Evolutionary conservation across 345 rosid species (phyloP), one percentile per base, ranked within the genome.

Genomic region (Mangifera indica): DNA sequence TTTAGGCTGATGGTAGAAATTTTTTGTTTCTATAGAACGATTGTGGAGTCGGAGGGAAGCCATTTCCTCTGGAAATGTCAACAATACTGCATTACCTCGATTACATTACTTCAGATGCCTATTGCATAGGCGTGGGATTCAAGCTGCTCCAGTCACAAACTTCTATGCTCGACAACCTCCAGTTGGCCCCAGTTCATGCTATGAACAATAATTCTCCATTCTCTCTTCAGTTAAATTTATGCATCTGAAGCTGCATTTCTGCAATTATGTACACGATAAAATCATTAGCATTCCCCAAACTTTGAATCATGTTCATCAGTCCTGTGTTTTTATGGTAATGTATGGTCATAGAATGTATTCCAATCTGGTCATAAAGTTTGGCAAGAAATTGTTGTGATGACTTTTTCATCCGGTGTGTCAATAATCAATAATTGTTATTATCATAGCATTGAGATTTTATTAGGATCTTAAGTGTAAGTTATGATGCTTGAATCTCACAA

Each of bases 21-120:
- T 46, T 63, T 44, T 53, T 20, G 57, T 49, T 63, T 51, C 7
- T 51, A 44, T 71, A 95, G 97, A 92, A 78, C 90, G 93, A 61
- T 72, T 95, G 74, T 89, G 97, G 98, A 95, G 97, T 79, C 80
- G 80, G 46, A 78, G 83, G 78, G 91, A 88, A 75, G 74, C 83
- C 11, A 86, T 78, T 69, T 85, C 97, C 1, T 13, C 77, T 0
- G 84, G 80, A 34, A 85, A 85, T 55, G 65, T 87, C 49, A 85
- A 76, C 42, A 32, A 68, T 78, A 86, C 91, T 0, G 89, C 82
- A 67, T 73, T 86, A 77, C 96, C 93, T 0, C 87, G 97, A n/a
- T 66, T 89, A 18, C 96, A 85, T 46, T 88, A 92, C 83, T 91
- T 95, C 86, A 80, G 98, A 80, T 95, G 99, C 88, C 85, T 92